A percentile compares a stretch with the other conserved stretches of the same genome.
Evolutionary conservation across 306 rosid species (phyloP).

Genomic region (Albizia julibrissin): DNA sequence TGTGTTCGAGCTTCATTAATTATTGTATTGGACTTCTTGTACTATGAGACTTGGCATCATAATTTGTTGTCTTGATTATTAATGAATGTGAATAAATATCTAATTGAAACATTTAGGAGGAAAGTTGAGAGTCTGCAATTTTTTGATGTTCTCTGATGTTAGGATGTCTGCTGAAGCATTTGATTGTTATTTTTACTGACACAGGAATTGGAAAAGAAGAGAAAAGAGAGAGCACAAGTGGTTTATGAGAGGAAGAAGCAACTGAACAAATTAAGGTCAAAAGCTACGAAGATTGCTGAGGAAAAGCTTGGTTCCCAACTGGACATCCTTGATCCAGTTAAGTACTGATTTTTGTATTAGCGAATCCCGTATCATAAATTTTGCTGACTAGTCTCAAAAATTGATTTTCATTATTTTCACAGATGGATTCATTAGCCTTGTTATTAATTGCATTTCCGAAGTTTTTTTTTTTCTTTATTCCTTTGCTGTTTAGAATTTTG

Average conservation of each 20-base stretch:
- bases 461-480: neutral
- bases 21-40: neutral
- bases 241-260: slow-evolving; percentile 49
- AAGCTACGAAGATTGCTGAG: slow-evolving; percentile 28
- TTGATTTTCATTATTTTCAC: neutral
- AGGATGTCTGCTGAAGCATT: neutral
- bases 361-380: slow-evolving; percentile 23
- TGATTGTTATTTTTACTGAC: neutral
- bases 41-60: neutral
- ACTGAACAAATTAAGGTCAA: slow-evolving; percentile 35
- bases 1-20: neutral
- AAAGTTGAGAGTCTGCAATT: neutral
- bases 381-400: slow-evolving; percentile 2
- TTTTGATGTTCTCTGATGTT: neutral
- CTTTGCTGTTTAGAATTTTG: no score
- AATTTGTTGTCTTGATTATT: neutral
- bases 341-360: slow-evolving; percentile 31
- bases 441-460: neutral
- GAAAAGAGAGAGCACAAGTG: slow-evolving; percentile 45
- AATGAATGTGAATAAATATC: neutral
- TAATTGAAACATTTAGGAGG: neutral
- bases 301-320: slow-evolving; percentile 42
- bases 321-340: slow-evolving; percentile 38
- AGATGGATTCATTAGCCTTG: neutral
- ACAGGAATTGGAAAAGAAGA: slow-evolving; percentile 49